phyloP scores from a whole-genome alignment of 192 early-diverging fungal genomes.

The Coemansia sp. region DNA sequence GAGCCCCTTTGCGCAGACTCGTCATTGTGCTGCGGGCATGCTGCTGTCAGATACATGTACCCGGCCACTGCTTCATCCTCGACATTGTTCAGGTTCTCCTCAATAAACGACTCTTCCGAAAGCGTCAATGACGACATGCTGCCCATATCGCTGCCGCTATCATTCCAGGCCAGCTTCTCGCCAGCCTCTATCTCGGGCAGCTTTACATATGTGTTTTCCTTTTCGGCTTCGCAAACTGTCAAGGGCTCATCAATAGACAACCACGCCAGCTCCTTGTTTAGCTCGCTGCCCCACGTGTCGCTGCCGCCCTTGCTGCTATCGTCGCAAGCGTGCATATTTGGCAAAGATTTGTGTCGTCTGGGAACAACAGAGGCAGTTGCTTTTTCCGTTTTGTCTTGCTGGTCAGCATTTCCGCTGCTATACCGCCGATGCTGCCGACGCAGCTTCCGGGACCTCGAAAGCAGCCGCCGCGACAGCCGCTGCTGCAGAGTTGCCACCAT shows the following conservation, averaged over 20 bases:
- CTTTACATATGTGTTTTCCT: no score
- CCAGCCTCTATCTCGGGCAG: no score
- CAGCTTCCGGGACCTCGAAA: neutral
- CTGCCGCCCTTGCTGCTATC: neutral
- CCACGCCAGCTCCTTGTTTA: conserved; percentile 4
- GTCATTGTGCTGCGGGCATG: conserved; percentile 3
- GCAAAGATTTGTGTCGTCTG: conserved; percentile 1
- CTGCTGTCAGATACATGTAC: conserved; percentile 31
- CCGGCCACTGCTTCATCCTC: conserved; percentile 11
- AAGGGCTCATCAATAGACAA: conserved; percentile 1
- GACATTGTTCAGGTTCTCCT: neutral
- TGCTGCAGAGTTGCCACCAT: conserved; percentile 2
- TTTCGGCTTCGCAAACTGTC: no score
- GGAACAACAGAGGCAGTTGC: neutral
- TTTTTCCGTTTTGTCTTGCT: neutral
- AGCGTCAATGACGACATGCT: conserved; percentile 23
- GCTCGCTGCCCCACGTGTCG: no score
- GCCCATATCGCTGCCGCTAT: neutral
- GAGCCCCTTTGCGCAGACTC: neutral
- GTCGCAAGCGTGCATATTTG: conserved; percentile 1
- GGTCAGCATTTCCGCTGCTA: neutral
- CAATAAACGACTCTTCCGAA: conserved; percentile 9
- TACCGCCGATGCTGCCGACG: neutral
- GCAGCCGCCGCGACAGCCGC: neutral
- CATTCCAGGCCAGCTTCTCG: neutral